A percentile compares a stretch with the other conserved stretches of the same genome.
These are phyloP conservation scores for Escovopsis weberi DNA, from an alignment of 2,329 filamentous ascomycete species.

Conservation along the genomic window DNA sequence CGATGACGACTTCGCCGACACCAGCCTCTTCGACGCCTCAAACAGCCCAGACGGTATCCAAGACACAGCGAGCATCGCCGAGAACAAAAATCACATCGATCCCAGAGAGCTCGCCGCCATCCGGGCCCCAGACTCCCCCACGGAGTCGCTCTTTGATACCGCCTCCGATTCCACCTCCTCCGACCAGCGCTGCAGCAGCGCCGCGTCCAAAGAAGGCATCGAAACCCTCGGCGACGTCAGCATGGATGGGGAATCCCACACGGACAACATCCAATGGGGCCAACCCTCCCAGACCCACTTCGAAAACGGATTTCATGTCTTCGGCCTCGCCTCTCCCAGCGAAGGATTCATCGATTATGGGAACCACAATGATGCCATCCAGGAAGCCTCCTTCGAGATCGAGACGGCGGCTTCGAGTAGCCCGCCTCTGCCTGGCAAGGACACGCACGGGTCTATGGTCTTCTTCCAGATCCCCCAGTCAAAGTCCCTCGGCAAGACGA, in stretches of 20 bases:
- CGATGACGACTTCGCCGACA: constrained; percentile 16
- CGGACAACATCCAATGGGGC: too few relatives aligned
- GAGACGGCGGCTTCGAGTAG: too few relatives aligned
- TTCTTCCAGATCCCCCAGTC: too few relatives aligned
- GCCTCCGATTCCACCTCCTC: constrained; percentile 37
- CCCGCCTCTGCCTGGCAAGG: too few relatives aligned
- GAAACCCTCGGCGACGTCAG: constrained; percentile 26
- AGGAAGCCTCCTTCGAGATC: too few relatives aligned
- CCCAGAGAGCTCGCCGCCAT: constrained; percentile 20
- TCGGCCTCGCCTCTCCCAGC: too few relatives aligned
- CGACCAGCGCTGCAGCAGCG: constrained; percentile 31
- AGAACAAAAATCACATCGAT: constrained; percentile 11
- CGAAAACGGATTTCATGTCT: too few relatives aligned
- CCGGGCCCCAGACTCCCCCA: constrained; percentile 27
- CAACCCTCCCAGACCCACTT: too few relatives aligned
- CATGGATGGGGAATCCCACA: constrained; percentile 23
- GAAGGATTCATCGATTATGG: too few relatives aligned
- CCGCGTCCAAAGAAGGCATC: constrained; percentile 29
- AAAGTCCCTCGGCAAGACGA: too few relatives aligned
- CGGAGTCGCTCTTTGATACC: constrained; percentile 32
- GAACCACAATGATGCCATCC: too few relatives aligned
- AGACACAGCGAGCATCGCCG: constrained; percentile 17
- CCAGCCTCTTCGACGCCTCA: constrained; percentile 21
- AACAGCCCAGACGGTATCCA: constrained; percentile 24
- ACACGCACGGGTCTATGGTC: too few relatives aligned